Evolutionary conservation across 495 filamentous ascomycete species (phyloP).

Genomic region (Sporormia fimetaria): DNA sequence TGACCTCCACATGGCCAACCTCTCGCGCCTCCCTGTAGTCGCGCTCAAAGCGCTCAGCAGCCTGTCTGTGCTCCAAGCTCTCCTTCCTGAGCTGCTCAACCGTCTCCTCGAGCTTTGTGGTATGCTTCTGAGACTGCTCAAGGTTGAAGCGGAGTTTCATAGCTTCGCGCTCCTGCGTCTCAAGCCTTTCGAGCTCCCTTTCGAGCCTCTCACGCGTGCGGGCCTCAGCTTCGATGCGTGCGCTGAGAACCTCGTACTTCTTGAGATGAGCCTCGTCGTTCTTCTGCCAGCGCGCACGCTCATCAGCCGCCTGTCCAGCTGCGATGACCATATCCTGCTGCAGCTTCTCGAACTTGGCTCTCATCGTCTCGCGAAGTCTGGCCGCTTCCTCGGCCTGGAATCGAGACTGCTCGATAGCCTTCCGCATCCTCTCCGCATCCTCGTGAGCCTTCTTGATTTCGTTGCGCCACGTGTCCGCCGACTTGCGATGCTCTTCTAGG

Average conservation of each 20-base stretch:
- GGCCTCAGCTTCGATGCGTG: slow-evolving; percentile 63
- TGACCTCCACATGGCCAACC: slow-evolving; percentile 60
- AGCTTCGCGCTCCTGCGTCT: slow-evolving; percentile 61
- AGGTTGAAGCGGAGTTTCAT: slow-evolving; percentile 43
- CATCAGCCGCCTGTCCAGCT: slow-evolving; percentile 63
- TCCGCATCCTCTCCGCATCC: slow-evolving; percentile 44
- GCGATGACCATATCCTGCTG: slow-evolving; percentile 74
- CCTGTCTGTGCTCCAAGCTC: slow-evolving; percentile 50
- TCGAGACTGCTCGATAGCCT: slow-evolving; percentile 54
- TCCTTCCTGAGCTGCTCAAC: slow-evolving; percentile 56
- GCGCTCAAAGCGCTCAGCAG: slow-evolving; percentile 59
- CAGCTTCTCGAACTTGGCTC: slow-evolving; percentile 65
- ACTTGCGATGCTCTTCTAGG: slow-evolving; percentile 50
- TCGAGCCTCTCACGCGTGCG: slow-evolving; percentile 69
- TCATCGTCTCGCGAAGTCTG: slow-evolving; percentile 62
- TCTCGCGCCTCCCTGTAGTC: slow-evolving; percentile 76
- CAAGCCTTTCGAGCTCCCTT: slow-evolving; percentile 61
- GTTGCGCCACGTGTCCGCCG: slow-evolving; percentile 43
- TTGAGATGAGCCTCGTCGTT: slow-evolving; percentile 62
- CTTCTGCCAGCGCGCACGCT: slow-evolving; percentile 63
- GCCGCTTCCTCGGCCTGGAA: slow-evolving; percentile 77
- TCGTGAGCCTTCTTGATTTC: slow-evolving; percentile 43
- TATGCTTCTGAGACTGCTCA: slow-evolving; percentile 45
- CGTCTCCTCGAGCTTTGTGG: slow-evolving; percentile 50
- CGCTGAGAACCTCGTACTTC: slow-evolving; percentile 67